phyloP scores from a whole-genome alignment of 2,329 filamentous ascomycete genomes.

The Thelonectria blattea region DNA sequence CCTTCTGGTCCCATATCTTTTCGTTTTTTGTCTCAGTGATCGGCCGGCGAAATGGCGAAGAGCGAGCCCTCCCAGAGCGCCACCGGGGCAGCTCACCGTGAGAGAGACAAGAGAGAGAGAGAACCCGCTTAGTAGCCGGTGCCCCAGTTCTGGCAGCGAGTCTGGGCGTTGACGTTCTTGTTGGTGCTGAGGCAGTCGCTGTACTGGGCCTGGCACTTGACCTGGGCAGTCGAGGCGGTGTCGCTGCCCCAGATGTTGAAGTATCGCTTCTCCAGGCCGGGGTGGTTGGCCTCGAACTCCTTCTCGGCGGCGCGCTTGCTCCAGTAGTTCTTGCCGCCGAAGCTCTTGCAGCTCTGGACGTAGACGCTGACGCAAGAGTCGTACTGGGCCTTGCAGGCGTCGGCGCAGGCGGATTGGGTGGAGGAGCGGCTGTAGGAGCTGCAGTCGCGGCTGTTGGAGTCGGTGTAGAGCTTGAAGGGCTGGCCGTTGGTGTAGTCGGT shows the following conservation, averaged over 20 bases:
- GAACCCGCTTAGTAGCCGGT: constrained; percentile 27
- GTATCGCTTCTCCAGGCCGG: constrained; percentile 35
- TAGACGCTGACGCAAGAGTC: constrained; percentile 55
- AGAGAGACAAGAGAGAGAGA: neutral
- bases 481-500: constrained; percentile 47
- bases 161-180: constrained; percentile 42
- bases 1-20: neutral
- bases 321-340: constrained; percentile 37
- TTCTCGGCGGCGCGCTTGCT: constrained; percentile 37
- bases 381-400: constrained; percentile 61
- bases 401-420: constrained; percentile 51
- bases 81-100: neutral
- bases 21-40: neutral
- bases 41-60: neutral
- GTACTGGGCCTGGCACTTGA: constrained; percentile 58
- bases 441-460: constrained; percentile 51
- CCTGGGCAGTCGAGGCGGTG: constrained; percentile 39
- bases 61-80: neutral
- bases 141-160: constrained; percentile 50
- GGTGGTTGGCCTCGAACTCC: neutral
- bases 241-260: constrained; percentile 41
- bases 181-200: constrained; percentile 55
- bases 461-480: constrained; percentile 60
- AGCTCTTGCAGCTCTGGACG: constrained; percentile 53
- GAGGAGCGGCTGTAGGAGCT: constrained; percentile 49